phyloP scores from a whole-genome alignment of 2,329 filamentous ascomycete genomes.

The Curvularia spicifera region DNA sequence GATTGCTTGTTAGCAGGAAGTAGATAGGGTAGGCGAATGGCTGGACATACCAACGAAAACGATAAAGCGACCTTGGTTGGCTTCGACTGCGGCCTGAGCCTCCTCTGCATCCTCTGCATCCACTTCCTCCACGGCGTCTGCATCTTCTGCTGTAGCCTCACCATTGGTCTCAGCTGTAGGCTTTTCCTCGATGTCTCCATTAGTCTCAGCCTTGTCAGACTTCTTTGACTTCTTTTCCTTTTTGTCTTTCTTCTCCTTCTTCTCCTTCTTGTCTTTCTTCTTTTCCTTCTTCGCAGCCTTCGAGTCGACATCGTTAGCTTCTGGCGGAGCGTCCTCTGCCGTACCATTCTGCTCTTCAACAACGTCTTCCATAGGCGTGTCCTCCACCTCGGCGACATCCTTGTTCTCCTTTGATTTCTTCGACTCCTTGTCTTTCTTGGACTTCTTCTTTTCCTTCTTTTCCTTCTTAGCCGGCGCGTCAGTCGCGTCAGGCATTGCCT shows the following conservation, averaged over 20 bases:
- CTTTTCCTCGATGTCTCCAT: slow-evolving; percentile 16
- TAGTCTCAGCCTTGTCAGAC: slow-evolving; percentile 21
- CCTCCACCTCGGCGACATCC: slow-evolving; percentile 14
- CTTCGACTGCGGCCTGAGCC: slow-evolving; percentile 15
- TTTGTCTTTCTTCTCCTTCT: slow-evolving; percentile 36
- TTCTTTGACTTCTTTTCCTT: slow-evolving; percentile 36
- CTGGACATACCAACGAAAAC: slow-evolving; percentile 70
- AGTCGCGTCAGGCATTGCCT: slow-evolving; percentile 29
- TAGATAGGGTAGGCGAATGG: too few relatives aligned
- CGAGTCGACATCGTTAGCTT: slow-evolving; percentile 20
- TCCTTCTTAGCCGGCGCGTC: slow-evolving; percentile 26
- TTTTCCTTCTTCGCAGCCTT: slow-evolving; percentile 31
- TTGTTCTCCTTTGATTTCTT: slow-evolving; percentile 31
- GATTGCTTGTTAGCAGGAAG: slow-evolving; percentile 22
- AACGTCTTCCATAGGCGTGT: slow-evolving; percentile 16
- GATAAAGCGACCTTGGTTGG: slow-evolving; percentile 68
- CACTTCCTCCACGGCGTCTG: slow-evolving; percentile 24
- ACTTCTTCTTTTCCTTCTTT: slow-evolving; percentile 34
- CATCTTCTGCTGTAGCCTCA: slow-evolving; percentile 19
- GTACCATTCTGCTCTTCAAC: slow-evolving; percentile 17
- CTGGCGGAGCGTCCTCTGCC: slow-evolving; percentile 19
- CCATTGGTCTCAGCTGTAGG: slow-evolving; percentile 23
- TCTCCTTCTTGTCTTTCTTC: slow-evolving; percentile 38
- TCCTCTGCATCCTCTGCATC: slow-evolving; percentile 25
- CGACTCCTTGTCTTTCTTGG: slow-evolving; percentile 34